A percentile compares a stretch with the other conserved stretches of the same genome.
Conservation (phyloP, 2,329 filamentous ascomycete genomes). For the Pleoardoris graminearum region DNA sequence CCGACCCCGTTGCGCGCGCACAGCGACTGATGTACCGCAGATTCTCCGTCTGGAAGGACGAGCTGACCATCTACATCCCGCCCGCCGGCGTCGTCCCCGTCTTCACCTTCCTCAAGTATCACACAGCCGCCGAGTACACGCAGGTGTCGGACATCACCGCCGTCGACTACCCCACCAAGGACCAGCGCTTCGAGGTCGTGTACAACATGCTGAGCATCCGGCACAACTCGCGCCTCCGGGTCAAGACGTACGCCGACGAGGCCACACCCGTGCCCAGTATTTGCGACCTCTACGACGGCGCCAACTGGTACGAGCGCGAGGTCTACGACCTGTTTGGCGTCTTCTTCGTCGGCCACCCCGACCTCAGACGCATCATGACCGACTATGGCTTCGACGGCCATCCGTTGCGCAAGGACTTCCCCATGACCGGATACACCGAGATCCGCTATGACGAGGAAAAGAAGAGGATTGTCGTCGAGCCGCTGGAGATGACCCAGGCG, state of each 20-base stretch:
- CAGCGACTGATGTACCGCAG: conserved; percentile 27
- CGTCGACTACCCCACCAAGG: conserved; percentile 92
- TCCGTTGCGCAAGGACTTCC: conserved; percentile 96
- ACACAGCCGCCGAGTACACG: conserved; percentile 96
- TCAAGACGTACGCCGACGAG: conserved; percentile 99
- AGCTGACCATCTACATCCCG: conserved; percentile 90
- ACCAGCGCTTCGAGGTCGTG: conserved; percentile 95
- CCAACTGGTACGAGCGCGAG: conserved; percentile 98
- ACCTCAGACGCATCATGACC: conserved; percentile 97
- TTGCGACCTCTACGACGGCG: conserved; percentile 84
- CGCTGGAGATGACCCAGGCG: conserved; percentile 94
- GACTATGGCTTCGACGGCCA: conserved; percentile 99
- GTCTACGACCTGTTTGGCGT: conserved; percentile 97
- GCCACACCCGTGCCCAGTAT: conserved; percentile 89
- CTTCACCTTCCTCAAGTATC: conserved; percentile 94
- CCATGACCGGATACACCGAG: conserved; percentile 96
- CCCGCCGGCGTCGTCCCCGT: conserved; percentile 87
- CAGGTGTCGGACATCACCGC: conserved; percentile 90
- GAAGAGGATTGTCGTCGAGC: conserved; percentile 98
- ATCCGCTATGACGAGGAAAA: conserved; percentile 99
- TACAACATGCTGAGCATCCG: conserved; percentile 96
- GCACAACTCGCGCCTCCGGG: conserved; percentile 93
- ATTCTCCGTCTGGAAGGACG: conserved; percentile 99
- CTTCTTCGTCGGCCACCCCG: conserved; percentile 93
- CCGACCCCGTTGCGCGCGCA: background rate